phyloP scores from a whole-genome alignment of 2,329 filamentous ascomycete genomes.

The Orbilia javanica region DNA sequence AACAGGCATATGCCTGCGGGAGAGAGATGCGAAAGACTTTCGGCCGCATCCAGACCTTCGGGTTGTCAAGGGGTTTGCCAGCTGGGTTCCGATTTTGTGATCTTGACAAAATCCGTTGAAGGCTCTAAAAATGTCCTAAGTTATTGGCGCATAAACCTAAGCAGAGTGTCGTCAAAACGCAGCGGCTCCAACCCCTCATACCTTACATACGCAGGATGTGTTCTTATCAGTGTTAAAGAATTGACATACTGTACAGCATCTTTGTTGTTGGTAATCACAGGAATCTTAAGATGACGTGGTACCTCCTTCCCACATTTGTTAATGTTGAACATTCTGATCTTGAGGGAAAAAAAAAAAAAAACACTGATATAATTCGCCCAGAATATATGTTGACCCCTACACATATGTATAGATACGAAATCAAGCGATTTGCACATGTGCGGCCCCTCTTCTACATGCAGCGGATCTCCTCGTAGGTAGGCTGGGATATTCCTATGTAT shows the following conservation, averaged over 20 bases:
- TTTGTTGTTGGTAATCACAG: not conserved
- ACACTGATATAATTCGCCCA: not conserved
- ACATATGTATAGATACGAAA: not conserved
- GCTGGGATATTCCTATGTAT: slow-evolving; percentile 13
- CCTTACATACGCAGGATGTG: not conserved
- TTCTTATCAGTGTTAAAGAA: not conserved
- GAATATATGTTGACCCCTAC: not conserved
- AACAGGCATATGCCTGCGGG: slow-evolving; percentile 45
- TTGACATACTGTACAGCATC: not conserved
- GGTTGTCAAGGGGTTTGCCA: slow-evolving; percentile 46
- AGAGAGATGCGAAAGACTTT: slow-evolving; percentile 32
- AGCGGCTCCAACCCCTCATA: slow-evolving; percentile 17
- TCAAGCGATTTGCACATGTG: not conserved
- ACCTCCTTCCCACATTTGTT: not conserved
- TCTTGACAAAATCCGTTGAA: slow-evolving; percentile 20
- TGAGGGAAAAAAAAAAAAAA: not conserved
- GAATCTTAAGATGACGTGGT: slow-evolving; percentile 3
- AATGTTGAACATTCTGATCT: not conserved
- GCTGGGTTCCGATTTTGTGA: slow-evolving; percentile 40
- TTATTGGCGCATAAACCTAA: slow-evolving; percentile 22
- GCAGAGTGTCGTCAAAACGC: slow-evolving; percentile 1
- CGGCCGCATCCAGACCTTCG: slow-evolving; percentile 57
- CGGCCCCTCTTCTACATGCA: not conserved
- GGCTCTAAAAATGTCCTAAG: slow-evolving; percentile 9
- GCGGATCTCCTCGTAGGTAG: not conserved